phyloP scores from a whole-genome alignment of 352 stramenopile genomes.

The Pythium scleroteichum region DNA sequence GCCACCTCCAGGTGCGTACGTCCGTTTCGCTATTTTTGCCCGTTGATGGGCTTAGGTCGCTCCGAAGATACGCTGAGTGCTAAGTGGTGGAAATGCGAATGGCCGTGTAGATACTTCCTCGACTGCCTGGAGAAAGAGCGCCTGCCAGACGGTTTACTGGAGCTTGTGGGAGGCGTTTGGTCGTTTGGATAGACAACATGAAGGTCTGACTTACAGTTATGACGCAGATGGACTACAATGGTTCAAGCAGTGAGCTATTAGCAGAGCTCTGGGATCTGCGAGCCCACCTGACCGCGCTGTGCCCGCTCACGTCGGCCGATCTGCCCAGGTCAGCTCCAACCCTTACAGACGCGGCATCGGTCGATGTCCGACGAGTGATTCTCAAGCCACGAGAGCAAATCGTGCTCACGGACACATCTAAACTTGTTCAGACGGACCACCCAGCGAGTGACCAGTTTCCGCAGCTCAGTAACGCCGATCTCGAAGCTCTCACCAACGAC shows the following conservation, averaged over 20 bases:
- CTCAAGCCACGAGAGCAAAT: slow-evolving; percentile 19
- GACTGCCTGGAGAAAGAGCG: slow-evolving; percentile 51
- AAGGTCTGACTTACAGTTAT: no score
- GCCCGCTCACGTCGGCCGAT: slow-evolving; percentile 29
- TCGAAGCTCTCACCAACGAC: slow-evolving; percentile 30
- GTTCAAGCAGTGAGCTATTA: slow-evolving; percentile 2
- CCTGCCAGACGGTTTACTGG: slow-evolving; percentile 53
- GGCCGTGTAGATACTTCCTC: slow-evolving; percentile 54
- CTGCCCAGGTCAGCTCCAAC: slow-evolving; percentile 14
- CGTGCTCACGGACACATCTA: slow-evolving; percentile 10
- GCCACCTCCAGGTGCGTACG: slow-evolving; percentile 53
- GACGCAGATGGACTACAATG: slow-evolving; percentile 16
- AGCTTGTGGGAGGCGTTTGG: slow-evolving; percentile 40
- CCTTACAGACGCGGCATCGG: background rate
- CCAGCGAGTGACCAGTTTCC: slow-evolving; percentile 26
- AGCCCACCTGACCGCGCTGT: slow-evolving; percentile 16
- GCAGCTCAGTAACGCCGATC: slow-evolving; percentile 26
- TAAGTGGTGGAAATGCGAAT: background rate
- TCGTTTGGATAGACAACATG: no score
- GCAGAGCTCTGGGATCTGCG: slow-evolving; percentile 32
- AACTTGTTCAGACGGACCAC: slow-evolving; percentile 3
- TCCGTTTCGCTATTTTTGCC: slow-evolving; percentile 2
- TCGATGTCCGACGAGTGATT: slow-evolving; percentile 15
- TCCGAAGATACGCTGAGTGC: background rate
- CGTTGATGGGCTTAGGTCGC: background rate